phyloP scores from a whole-genome alignment of 2,329 filamentous ascomycete genomes.

The Aspergillus sp. region DNA sequence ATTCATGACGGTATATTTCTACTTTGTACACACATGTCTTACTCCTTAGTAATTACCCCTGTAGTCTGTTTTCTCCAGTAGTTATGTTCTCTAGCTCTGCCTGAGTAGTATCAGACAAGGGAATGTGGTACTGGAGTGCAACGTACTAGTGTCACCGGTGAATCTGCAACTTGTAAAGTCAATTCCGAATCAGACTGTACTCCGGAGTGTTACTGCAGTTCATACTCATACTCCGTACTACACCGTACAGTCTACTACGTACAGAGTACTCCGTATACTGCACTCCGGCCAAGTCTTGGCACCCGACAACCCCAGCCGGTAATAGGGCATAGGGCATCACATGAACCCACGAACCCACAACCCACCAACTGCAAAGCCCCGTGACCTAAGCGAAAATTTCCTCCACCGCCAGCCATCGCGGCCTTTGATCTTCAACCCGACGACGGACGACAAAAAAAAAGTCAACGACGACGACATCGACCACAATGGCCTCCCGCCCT shows the following conservation, averaged over 20 bases:
- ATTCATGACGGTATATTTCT: no score
- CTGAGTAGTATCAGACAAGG: no score
- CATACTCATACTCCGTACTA: not conserved
- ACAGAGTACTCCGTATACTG: not conserved
- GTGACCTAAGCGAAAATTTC: constrained; percentile 39
- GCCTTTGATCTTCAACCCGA: constrained; percentile 29
- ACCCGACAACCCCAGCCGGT: constrained; percentile 8
- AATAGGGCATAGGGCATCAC: constrained; percentile 32
- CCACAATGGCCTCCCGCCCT: constrained; percentile 86
- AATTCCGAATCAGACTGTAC: no score
- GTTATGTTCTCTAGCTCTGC: no score
- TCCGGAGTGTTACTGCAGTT: not conserved
- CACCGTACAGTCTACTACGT: no score
- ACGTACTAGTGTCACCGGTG: no score
- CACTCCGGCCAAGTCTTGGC: not conserved
- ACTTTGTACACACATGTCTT: no score
- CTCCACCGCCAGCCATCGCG: constrained; percentile 23
- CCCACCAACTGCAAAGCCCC: constrained; percentile 2
- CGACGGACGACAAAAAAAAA: constrained; percentile 2
- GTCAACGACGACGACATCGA: constrained; percentile 32
- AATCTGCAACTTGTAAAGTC: no score
- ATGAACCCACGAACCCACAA: constrained; percentile 15
- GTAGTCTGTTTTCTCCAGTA: no score
- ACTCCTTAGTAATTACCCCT: no score
- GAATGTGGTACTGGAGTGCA: no score